phyloP scores from a whole-genome alignment of 192 early-diverging fungal genomes.

The Linnemannia exigua region DNA sequence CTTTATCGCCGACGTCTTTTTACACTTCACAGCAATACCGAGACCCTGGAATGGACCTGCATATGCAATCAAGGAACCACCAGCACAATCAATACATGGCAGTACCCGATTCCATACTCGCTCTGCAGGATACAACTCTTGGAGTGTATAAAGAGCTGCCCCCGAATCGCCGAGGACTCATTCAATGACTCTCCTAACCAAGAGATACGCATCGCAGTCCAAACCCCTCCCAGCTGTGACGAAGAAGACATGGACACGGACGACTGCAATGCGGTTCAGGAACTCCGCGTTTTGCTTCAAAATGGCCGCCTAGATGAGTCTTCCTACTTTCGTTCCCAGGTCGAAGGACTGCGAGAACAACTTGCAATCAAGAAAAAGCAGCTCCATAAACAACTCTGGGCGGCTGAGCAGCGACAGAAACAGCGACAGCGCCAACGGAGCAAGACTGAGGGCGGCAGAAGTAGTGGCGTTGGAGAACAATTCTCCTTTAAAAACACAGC shows the following conservation, averaged over 20 bases:
- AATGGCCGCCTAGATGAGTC: slow-evolving; percentile 5
- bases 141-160: slow-evolving; percentile 22
- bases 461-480: too few relatives aligned
- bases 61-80: neutral
- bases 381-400: slow-evolving; percentile 40
- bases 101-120: slow-evolving; percentile 48
- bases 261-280: slow-evolving; percentile 41
- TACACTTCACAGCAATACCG: slow-evolving; percentile 9
- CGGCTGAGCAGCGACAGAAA: slow-evolving; percentile 15
- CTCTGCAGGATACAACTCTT: slow-evolving; percentile 35
- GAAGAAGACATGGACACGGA: slow-evolving; percentile 18
- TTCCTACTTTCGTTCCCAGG: slow-evolving; percentile 14
- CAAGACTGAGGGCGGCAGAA: neutral
- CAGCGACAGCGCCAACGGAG: neutral
- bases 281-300: neutral
- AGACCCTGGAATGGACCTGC: slow-evolving; percentile 41
- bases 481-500: neutral
- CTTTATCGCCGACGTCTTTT: neutral
- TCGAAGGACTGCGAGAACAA: neutral
- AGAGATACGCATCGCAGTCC: neutral
- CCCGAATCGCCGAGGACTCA: neutral
- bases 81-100: slow-evolving; percentile 18
- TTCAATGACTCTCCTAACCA: neutral
- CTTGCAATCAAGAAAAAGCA: slow-evolving; percentile 11
- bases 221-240: neutral